A percentile compares a stretch with the other conserved stretches of the same genome.
Conservation (phyloP, 108 stramenopile genomes). For the Cyclotella choctawhatcheeana region DNA sequence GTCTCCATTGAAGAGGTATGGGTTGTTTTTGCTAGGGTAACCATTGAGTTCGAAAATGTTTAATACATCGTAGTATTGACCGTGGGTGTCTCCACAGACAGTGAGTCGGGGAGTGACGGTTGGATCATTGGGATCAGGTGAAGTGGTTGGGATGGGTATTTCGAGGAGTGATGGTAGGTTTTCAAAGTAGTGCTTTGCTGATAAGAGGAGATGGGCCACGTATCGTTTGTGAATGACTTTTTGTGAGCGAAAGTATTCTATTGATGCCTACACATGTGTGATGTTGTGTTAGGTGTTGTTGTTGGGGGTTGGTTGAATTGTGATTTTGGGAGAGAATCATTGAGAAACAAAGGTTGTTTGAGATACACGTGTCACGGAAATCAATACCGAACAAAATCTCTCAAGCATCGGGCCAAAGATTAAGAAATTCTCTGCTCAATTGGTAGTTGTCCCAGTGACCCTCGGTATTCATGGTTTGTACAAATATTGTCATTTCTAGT, state of each 20-base stretch:
- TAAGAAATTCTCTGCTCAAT: too few relatives aligned
- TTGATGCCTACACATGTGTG: slow-evolving; percentile 65
- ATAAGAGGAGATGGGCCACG: slow-evolving; percentile 80
- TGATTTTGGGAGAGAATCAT: too few relatives aligned
- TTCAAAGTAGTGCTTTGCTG: slow-evolving; percentile 73
- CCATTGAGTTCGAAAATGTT: slow-evolving; percentile 95
- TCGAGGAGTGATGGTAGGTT: slow-evolving; percentile 68
- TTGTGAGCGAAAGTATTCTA: slow-evolving; percentile 89
- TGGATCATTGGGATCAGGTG: slow-evolving; percentile 82
- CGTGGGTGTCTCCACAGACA: slow-evolving; percentile 92
- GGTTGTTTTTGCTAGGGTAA: slow-evolving; percentile 95
- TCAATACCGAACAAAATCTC: too few relatives aligned
- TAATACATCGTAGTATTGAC: slow-evolving; percentile 95
- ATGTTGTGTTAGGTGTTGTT: background rate
- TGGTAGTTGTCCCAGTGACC: too few relatives aligned
- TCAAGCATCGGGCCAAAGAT: too few relatives aligned
- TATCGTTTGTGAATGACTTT: slow-evolving; percentile 95
- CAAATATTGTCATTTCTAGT: too few relatives aligned
- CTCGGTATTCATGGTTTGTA: too few relatives aligned
- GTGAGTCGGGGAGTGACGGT: slow-evolving; percentile 93
- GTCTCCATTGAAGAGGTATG: slow-evolving; percentile 99
- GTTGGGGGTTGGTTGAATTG: too few relatives aligned
- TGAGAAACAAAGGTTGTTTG: too few relatives aligned
- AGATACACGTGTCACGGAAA: too few relatives aligned
- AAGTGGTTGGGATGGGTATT: slow-evolving; percentile 67